Evolutionary conservation across 1,284 basidiomycete species (phyloP), one percentile per base, ranked within the genome.

Genomic region (Sphaerobolus stellatus): DNA sequence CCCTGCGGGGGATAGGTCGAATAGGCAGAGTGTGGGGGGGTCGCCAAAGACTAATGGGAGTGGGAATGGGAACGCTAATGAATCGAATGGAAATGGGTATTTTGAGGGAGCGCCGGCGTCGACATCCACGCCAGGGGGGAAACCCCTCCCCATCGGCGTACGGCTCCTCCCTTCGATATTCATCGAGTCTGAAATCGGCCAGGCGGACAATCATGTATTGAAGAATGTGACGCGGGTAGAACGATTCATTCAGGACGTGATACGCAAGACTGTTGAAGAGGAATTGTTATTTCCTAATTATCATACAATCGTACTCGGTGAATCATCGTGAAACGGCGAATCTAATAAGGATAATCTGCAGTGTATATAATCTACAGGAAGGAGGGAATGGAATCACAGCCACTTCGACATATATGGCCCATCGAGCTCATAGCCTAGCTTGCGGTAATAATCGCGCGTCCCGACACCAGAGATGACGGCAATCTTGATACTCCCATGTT

Each of bases 191-290:
- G 93, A 97, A 73, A 96, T 99, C 50, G 97, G 97, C 1, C 92
- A 98, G 75, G 78, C 88, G 27, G 94, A 98, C 68, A 97, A 95
- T 62, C 95, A 98, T 74, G 92, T 97, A 2, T 70, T 99, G 62
- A 91, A 94, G 68, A 99, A 99, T 62, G 97, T 99, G 18, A 94
- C 92, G 3, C 88, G 97, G 60, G 92, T 99, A 30, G 97, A 99
- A 72, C 80, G 89, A 54, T 99, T 99, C 69, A 91, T 98, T 49
- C 88, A 94, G 67, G 94, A 99, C 63, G 88, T 97, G 40, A 88
- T 98, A 56, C 80, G 97, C 54, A 97, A 94, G 71, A 94, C 92
- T 2, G 75, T 99, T 52, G 94, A 97, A 66, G 92, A 95, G 64
- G 93, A 96, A 71, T 78, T 96, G 27, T 91, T 95, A 7, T 96